Evolutionary conservation across 768 basidiomycete genomes (phyloP), one percentile per base, ranked within the genome.

Genomic region (Leucocoprinus leucothites): DNA sequence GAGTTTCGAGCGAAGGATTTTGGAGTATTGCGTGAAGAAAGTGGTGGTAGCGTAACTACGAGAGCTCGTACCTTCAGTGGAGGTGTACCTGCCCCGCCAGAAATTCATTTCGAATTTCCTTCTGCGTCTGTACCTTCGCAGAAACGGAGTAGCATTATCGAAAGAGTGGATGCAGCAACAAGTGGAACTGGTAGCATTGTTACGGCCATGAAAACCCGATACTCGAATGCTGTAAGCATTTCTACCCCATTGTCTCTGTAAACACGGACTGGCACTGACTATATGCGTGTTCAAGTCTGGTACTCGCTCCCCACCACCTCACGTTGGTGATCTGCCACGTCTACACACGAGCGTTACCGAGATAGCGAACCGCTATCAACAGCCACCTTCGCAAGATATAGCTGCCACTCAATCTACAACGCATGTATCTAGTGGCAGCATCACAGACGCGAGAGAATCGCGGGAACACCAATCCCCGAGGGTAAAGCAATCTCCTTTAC

Each of bases 141-240:
- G 24, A 57, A 61, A 18, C 57, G 65, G 38, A 64, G 67, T 57
- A 60, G 22, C 53, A 64, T 63, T 14, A 60, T 82, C 3, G 81
- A 85, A 48, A 75, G 80, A 57, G 74, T 67, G 19, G 82, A 85
- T 43, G 81, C 82, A 2, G 76, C 74, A 5, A 75, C 67, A 38
- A 85, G 81, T 58, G 19, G 35, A 22, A 77, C 63, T 46, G 80
- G 79, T 11, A 83, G 80, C 60, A 69, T 86, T 22, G 88, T 91
- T 43, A 85, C 88, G 41, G 81, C 82, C 1, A 82, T 92, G 76
- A 78, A 85, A 42, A 80, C 78, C 63, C 80, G 80, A 48, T 90
- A 87, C 60, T 75, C 81, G 19, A 76, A 70, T 40, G 73, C 67
- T 53, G 88, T 89, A 61, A 42, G 84, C 11, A 43, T 56, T 35